Percentiles rank a stretch among this genome's conserved stretches.
Conservation (phyloP, 1,284 basidiomycete genomes). For the Cutaneotrichosporon sp. region DNA sequence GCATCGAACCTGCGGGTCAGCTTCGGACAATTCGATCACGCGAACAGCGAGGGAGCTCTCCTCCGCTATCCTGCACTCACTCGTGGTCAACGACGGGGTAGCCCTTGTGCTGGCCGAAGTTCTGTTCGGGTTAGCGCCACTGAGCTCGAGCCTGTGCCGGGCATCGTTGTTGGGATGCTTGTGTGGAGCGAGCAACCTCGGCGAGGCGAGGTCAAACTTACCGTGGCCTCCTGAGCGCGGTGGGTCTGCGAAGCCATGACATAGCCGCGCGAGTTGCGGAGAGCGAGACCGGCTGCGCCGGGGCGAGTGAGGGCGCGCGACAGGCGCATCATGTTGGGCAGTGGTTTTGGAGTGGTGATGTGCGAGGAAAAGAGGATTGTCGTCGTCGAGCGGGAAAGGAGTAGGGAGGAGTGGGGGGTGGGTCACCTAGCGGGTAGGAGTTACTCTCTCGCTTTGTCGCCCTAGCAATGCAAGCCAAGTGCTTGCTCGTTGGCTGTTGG, state of each 20-base stretch:
- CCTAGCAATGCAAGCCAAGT: neutral
- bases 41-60: too few species aligned
- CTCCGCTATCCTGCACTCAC: conserved; percentile 31
- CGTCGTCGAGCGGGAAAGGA: neutral
- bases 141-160: too few species aligned
- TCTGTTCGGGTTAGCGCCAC: conserved; percentile 23
- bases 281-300: conserved; percentile 11
- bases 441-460: too few species aligned
- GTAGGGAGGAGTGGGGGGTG: neutral
- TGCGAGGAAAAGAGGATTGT: conserved; percentile 9
- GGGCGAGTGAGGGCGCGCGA: conserved; percentile 24
- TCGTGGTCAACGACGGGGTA: conserved; percentile 95
- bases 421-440: neutral
- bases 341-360: conserved; percentile 17
- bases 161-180: too few species aligned
- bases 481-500: neutral
- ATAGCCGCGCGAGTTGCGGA: conserved; percentile 26
- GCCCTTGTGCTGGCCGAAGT: conserved; percentile 48
- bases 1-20: conserved; percentile 72
- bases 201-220: conserved; percentile 24
- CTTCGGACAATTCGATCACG: neutral
- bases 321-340: conserved; percentile 28
- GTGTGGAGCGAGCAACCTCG: neutral
- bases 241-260: conserved; percentile 43
- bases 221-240: conserved; percentile 44